Percentiles rank a stretch among this genome's conserved stretches.
phyloP scores from a whole-genome alignment of 1,139 yeast species.

The Taphrina populina region DNA sequence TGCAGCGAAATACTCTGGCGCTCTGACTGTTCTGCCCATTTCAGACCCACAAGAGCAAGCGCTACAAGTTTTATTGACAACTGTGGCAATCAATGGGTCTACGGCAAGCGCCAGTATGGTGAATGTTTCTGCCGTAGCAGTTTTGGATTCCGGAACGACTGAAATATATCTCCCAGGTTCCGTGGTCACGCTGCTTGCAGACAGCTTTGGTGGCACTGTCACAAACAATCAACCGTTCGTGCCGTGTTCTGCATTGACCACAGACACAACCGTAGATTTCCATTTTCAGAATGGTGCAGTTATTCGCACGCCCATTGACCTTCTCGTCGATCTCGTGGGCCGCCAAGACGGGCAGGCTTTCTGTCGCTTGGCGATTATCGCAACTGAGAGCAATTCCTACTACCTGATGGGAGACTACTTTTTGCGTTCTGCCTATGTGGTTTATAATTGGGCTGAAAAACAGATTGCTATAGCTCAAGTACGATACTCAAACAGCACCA shows the following conservation, averaged over 20 bases:
- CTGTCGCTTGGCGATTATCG: constrained; percentile 33
- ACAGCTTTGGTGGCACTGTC: constrained; percentile 45
- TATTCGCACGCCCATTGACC: constrained; percentile 28
- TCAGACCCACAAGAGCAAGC: constrained; percentile 37
- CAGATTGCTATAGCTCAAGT: constrained; percentile 47
- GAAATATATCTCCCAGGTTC: constrained; percentile 53
- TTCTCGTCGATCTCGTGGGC: constrained; percentile 31
- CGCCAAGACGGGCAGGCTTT: constrained; percentile 31
- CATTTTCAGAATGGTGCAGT: constrained; percentile 31
- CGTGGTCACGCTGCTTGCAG: constrained; percentile 48
- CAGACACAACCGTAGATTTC: constrained; percentile 48
- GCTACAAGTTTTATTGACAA: constrained; percentile 35
- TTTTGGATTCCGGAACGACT: constrained; percentile 65
- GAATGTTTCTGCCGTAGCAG: constrained; percentile 43
- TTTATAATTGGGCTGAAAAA: constrained; percentile 67
- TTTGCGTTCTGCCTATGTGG: constrained; percentile 70
- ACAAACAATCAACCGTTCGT: constrained; percentile 41
- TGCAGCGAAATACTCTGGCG: constrained; percentile 53
- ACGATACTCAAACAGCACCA: neutral
- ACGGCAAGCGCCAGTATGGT: constrained; percentile 2
- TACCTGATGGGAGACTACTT: constrained; percentile 68
- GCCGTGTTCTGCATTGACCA: constrained; percentile 50
- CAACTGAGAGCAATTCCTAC: constrained; percentile 24
- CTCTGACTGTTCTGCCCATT: constrained; percentile 43
- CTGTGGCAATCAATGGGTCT: constrained; percentile 32